Evolutionary conservation across 2,329 filamentous ascomycete species (phyloP).

Genomic region (Pseudogymnoascus sp.): DNA sequence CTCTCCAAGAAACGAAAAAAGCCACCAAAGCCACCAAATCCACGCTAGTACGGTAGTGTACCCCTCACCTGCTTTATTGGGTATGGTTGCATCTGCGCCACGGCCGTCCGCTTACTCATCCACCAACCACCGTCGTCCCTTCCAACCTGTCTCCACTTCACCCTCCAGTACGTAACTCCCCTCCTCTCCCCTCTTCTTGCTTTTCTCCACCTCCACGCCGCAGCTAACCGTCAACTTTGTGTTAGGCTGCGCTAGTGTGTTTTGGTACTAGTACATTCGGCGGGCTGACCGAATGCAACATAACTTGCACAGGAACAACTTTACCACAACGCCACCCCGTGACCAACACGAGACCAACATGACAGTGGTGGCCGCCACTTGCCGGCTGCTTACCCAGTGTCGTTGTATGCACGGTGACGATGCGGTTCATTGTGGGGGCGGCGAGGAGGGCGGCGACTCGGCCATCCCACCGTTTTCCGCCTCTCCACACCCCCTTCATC

Average conservation of each 20-base stretch:
- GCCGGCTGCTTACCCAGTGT: neutral
- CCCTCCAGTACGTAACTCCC: neutral
- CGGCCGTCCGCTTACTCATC: neutral
- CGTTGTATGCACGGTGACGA: slow-evolving; percentile 1
- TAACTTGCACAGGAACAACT: neutral
- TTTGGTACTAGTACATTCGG: neutral
- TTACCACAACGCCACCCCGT: neutral
- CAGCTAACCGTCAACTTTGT: neutral
- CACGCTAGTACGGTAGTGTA: neutral
- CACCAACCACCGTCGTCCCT: neutral
- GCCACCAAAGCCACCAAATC: neutral
- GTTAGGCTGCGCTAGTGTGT: neutral
- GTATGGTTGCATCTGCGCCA: neutral
- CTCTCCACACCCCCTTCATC: neutral
- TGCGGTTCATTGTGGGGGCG: slow-evolving; percentile 3
- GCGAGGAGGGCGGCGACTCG: neutral
- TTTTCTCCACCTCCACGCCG: neutral
- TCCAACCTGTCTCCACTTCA: neutral
- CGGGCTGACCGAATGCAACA: neutral
- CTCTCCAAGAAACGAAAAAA: neutral
- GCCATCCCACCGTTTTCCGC: neutral
- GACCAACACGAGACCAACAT: neutral
- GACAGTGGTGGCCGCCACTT: neutral
- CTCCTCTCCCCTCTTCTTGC: neutral
- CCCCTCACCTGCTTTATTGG: slow-evolving; percentile 1